These are phyloP conservation scores for Alnus rubra DNA, from an alignment of 306 rosid genomes.

Conservation along the genomic window DNA sequence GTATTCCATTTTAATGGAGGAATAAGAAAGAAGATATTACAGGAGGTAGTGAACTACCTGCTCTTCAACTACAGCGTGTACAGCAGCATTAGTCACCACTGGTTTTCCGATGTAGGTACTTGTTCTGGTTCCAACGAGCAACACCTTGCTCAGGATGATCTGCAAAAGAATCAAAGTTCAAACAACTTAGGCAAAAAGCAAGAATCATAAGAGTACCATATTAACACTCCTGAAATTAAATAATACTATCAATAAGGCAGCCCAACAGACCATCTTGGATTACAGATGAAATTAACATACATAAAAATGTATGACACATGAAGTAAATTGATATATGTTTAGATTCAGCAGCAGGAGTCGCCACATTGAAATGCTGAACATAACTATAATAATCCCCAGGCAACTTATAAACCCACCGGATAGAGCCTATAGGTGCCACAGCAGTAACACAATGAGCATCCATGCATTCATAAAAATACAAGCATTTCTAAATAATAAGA, in stretches of 20 bases:
- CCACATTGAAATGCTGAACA: not conserved
- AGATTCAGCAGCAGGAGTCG: not conserved
- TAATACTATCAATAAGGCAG: constrained; percentile 11
- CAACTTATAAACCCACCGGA: not conserved
- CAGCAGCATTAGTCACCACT: constrained; percentile 91
- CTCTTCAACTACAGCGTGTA: constrained; percentile 95
- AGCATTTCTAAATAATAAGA: not conserved
- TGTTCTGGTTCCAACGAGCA: constrained; percentile 86
- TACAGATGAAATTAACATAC: not conserved
- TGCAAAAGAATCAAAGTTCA: constrained; percentile 35
- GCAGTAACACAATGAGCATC: not conserved
- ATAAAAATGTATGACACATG: not conserved
- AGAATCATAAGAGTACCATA: not conserved
- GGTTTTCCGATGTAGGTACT: constrained; percentile 84
- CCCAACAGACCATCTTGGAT: not conserved
- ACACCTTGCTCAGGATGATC: constrained; percentile 85
- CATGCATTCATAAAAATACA: not conserved
- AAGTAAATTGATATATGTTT: not conserved
- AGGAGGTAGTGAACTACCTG: constrained; percentile 51
- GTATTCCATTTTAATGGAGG: not conserved
- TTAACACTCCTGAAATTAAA: not conserved
- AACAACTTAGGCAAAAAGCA: not conserved
- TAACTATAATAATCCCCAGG: not conserved
- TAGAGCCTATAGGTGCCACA: not conserved
- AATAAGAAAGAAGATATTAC: constrained; percentile 4